Base-by-base conservation (phyloP, 768 basidiomycete genomes). In the Lanmaoa pseudosensibilis region DNA sequence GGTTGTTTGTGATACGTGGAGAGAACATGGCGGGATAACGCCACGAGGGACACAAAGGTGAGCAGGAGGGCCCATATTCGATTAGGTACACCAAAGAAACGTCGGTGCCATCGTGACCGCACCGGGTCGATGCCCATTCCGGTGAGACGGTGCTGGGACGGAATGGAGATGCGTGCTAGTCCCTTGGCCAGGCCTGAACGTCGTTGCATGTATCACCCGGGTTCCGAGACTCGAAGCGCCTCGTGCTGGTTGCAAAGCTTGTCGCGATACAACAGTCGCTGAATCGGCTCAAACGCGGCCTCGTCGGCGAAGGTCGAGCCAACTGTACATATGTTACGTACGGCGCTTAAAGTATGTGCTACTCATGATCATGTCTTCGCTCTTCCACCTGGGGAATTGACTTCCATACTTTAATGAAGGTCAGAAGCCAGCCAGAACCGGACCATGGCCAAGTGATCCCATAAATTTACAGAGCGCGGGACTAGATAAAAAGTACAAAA, bases 31-130 rank as follows among this genome's bases (percentile, higher is more conserved):
- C 83, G 85, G 6, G 86, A 83, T 65, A 87, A 73, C 25, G 75
- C 65, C 50, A 87, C 49, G 60, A 90, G 69, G 65, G 77, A 73
- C 58, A 85, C 65, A 60, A 92, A 76, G 55, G 83, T 68, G 47
- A 79, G 65, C 48, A 86, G 57, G 56, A 90, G 76, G 64, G 81
- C 73, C 84, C 86, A 89, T 70, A 90, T 84, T 58, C 87, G 82
- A 70, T 84, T 83, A 4, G 83, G 82, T 62, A 88, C 78, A 61
- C 83, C 84, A 56, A 89, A 71, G 46, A 70, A 80, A 60, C 85
- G 83, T 64, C 82, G 80, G 63, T 73, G 75, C 59, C 83, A 75
- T 55, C 81, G 79, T 5, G 85, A 78, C n/a, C 67, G 69, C 45
- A 82, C 80, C 50, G 86, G 19, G 63, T 76, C 73, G 21, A 36